phyloP scores from a whole-genome alignment of 2,329 filamentous ascomycete genomes.

The Monosporascus ibericus region DNA sequence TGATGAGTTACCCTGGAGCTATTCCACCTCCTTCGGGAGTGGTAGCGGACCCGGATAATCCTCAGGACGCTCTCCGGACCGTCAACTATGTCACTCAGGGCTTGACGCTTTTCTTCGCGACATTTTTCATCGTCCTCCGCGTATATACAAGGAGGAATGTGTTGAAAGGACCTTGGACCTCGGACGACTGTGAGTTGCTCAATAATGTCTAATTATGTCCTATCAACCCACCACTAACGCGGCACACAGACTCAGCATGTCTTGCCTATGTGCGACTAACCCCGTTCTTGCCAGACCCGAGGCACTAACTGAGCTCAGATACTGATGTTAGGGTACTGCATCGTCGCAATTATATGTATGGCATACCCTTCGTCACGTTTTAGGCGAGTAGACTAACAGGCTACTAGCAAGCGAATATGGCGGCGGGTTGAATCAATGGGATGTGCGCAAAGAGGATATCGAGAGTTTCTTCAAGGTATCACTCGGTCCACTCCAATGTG shows the following conservation, averaged over 20 bases:
- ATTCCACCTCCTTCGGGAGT: slow-evolving; percentile 21
- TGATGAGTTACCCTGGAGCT: slow-evolving; percentile 10
- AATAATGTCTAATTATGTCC: not conserved
- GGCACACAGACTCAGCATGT: not conserved
- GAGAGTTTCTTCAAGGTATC: slow-evolving; percentile 21
- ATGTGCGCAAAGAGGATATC: slow-evolving; percentile 23
- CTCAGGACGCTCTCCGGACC: slow-evolving; percentile 20
- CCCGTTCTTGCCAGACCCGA: not conserved
- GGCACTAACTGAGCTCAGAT: slow-evolving; percentile 9
- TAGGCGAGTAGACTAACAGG: not conserved
- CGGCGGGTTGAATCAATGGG: slow-evolving; percentile 29
- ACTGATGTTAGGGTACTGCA: slow-evolving; percentile 22
- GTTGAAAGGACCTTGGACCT: slow-evolving; percentile 7
- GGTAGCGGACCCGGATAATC: slow-evolving; percentile 18
- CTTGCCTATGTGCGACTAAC: not conserved
- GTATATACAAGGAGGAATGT: slow-evolving; percentile 19
- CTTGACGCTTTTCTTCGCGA: slow-evolving; percentile 19
- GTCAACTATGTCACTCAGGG: slow-evolving; percentile 22
- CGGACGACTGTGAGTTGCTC: slow-evolving; percentile 22
- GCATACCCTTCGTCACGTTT: not conserved
- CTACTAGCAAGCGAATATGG: slow-evolving; percentile 22
- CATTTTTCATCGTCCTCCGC: slow-evolving; percentile 19
- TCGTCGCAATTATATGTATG: slow-evolving; percentile 17
- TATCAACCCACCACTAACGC: not conserved
- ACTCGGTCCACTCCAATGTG: not conserved